Evolutionary conservation across 768 basidiomycete species (phyloP).

Genomic region (Coprinopsis sp.): DNA sequence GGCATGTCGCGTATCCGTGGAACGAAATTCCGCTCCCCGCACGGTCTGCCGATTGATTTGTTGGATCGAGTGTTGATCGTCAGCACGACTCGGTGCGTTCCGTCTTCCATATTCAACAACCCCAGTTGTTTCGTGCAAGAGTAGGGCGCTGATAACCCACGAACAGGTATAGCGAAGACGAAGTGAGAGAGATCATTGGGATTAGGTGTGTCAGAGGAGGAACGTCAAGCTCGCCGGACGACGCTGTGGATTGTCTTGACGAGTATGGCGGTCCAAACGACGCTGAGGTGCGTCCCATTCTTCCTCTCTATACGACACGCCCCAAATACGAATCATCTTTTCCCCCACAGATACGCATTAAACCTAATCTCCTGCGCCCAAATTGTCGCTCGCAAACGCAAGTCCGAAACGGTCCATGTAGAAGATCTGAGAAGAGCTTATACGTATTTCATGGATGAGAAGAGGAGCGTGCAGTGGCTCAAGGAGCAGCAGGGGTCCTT

Average conservation of each 20-base stretch:
- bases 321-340: too few species aligned
- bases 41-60: slow-evolving; percentile 91
- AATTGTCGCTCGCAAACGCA: slow-evolving; percentile 80
- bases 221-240: slow-evolving; percentile 74
- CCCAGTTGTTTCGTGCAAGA: too few species aligned
- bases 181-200: too few species aligned
- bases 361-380: slow-evolving; percentile 93
- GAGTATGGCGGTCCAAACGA: slow-evolving; percentile 84
- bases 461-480: slow-evolving; percentile 87
- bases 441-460: slow-evolving; percentile 89
- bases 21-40: slow-evolving; percentile 90
- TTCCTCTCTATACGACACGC: too few species aligned
- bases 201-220: slow-evolving; percentile 89
- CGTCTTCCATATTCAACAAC: too few species aligned
- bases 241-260: slow-evolving; percentile 78
- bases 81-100: slow-evolving; percentile 81
- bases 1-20: slow-evolving; percentile 94
- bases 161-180: too few species aligned
- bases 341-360: slow-evolving; percentile 86
- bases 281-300: too few species aligned
- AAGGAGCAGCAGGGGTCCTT: slow-evolving; percentile 76
- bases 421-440: slow-evolving; percentile 84
- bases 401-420: slow-evolving; percentile 74
- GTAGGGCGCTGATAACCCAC: too few species aligned
- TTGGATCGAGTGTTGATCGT: slow-evolving; percentile 96